Evolutionary conservation across 768 basidiomycete genomes (phyloP), one percentile per base, ranked within the genome.

Genomic region (Baorangia bicolor): DNA sequence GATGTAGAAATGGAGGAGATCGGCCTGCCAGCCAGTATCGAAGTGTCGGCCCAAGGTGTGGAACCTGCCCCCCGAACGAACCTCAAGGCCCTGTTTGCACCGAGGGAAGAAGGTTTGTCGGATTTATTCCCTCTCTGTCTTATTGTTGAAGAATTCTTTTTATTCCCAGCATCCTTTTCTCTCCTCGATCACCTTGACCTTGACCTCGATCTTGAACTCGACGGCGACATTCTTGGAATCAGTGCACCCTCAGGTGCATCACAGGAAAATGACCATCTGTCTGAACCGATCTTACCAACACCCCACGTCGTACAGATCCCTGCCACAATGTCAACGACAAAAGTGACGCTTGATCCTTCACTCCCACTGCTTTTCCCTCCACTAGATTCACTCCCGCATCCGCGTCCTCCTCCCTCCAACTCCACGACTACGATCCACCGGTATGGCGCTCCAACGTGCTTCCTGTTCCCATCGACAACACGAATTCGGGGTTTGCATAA

Each of bases 41-140:
- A 51, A 4, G 27, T 20, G 8, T 27, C 49, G 6, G 30, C 47
- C 18, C 34, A 30, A 35, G 7, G 44, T 1, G 8, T 16, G 18
- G 49, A 49, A 52, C 50, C 48, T 53, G 46, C 52, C 5, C 55
- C 30, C 16, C 44, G n/a, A 39, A 66, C 63, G 9, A 82, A 77
- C 30, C 75, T 93, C 21, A 89, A 89, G 64, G 86, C 89, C 59
- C 73, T 92, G 6, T 92, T 93, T 60, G 84, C 84, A 18, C 87
- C 88, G 0, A 77, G 77, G 59, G 84, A 85, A 54, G 81, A 86
- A 65, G 81, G 88, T 86, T 60, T n/a, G 75, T 67, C 1, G 9
- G n/a, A 21, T 41, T 37, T 49, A 11, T 49, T 31, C 25, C 2
- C 21, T 35, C 12, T 14, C 27, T 33, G 8, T 41, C n/a, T 45